Base-by-base conservation (phyloP, 768 basidiomycete genomes). In the Pleurotus tuoliensis region DNA sequence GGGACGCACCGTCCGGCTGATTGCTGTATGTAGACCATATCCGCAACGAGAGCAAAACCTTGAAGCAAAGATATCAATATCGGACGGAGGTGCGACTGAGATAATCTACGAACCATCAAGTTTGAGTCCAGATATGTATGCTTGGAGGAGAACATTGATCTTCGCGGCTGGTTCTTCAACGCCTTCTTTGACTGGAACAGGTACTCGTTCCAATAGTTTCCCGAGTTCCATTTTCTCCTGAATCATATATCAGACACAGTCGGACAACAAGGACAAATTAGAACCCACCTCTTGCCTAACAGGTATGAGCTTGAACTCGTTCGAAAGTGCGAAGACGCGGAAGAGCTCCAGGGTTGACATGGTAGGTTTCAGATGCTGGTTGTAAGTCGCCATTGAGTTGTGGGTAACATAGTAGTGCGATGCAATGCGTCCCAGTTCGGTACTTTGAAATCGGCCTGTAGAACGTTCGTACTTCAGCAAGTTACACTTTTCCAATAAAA, bases 161-260 rank as follows among this genome's bases (percentile, higher is more conserved):
- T 99, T 99, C 6, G 97, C 91, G 0, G 94, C 90, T 0, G 94
- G 93, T 64, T 99, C 96, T 58, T 99, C 96, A 4, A 96, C 93
- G 50, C 86, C 80, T 71, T 99, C 97, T 72, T 98, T 98, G 63
- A 98, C 90, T 0, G 97, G 97, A 44, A 99, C 94, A 1, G 96
- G 96, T 0, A 98, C 96, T 1, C 94, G 82, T 66, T 99, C 96
- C 44, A 98, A 75, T 6, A 98, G 76, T 65, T 95, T 95, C 4
- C 85, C 82, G 13, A 97, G 79, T 65, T 98, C 95, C 3, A 95
- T 78, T 67, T 96, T 97, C 71, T 94, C 91, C 73, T 72, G 34
- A 37, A 56, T 7, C 18, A 5, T 4, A 40, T 43, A 15, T 81
- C 68, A 49, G 9, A 11, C 55, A n/a, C 56, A 47, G 43, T 27